Conservation (phyloP, 2,329 filamentous ascomycete species). For the Colletotrichum nymphaeae region DNA sequence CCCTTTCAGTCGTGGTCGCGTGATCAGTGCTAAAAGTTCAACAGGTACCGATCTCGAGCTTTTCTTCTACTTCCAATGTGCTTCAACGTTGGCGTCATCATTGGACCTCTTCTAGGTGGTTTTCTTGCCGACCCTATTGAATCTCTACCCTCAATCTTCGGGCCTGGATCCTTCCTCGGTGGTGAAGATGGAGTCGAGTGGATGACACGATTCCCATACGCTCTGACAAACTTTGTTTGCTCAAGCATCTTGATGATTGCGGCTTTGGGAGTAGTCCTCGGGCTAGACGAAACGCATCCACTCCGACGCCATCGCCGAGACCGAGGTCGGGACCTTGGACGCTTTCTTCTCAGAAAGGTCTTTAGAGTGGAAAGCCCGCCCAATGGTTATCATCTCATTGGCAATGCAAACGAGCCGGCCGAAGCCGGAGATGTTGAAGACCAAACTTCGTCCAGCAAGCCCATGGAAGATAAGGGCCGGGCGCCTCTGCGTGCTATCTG, state of each 20-base stretch:
- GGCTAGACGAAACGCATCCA: slow-evolving; percentile 38
- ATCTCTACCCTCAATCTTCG: slow-evolving; percentile 36
- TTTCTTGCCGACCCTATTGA: slow-evolving; percentile 39
- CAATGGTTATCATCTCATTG: not conserved
- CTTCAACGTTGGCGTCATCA: slow-evolving; percentile 40
- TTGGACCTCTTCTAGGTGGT: slow-evolving; percentile 40
- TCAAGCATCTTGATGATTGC: slow-evolving; percentile 32
- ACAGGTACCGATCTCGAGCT: slow-evolving; percentile 32
- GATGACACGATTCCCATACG: slow-evolving; percentile 39
- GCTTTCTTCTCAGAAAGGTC: not conserved
- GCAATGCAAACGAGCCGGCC: not conserved
- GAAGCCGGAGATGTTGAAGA: not conserved
- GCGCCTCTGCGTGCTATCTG: slow-evolving; percentile 32
- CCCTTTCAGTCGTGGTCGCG: not conserved
- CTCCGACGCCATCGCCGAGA: not conserved
- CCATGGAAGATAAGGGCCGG: not conserved
- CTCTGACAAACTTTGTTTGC: slow-evolving; percentile 38
- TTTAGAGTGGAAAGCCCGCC: not conserved
- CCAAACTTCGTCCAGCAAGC: not conserved
- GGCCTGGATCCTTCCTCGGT: slow-evolving; percentile 37
- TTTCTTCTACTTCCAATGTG: slow-evolving; percentile 40
- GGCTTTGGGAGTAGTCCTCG: slow-evolving; percentile 37
- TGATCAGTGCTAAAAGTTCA: not conserved
- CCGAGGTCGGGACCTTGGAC: not conserved
- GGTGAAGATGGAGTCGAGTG: slow-evolving; percentile 36